Percentiles rank a stretch among this genome's conserved stretches.
These are phyloP conservation scores for Fusarium xylarioides DNA, from an alignment of 2,329 filamentous ascomycete genomes.

Conservation along the genomic window DNA sequence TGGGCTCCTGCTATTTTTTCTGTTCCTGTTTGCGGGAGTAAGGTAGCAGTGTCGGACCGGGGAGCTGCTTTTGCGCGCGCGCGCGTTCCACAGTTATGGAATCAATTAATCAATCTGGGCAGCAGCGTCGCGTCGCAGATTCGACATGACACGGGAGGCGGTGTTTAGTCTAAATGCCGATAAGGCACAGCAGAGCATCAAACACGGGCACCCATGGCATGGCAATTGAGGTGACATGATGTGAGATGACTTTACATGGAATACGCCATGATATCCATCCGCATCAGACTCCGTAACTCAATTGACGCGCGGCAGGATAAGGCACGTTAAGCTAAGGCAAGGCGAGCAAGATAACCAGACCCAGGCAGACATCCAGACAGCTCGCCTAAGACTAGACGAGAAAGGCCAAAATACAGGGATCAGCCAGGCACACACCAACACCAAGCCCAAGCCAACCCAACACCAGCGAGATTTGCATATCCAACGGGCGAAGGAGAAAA, in stretches of 20 bases:
- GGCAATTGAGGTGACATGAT: background rate
- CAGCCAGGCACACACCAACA: constrained; percentile 12
- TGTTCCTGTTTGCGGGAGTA: background rate
- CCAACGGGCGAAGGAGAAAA: constrained; percentile 1
- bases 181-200: constrained; percentile 1
- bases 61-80: background rate
- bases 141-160: background rate
- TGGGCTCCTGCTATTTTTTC: constrained; percentile 2
- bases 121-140: background rate
- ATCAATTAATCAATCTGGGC: background rate
- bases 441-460: background rate
- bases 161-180: background rate
- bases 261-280: constrained; percentile 10
- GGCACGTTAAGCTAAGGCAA: constrained; percentile 17
- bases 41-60: background rate
- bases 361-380: constrained; percentile 9
- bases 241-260: background rate
- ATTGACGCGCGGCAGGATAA: constrained; percentile 31
- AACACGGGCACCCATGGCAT: background rate
- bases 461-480: constrained; percentile 4
- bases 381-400: constrained; percentile 1
- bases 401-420: constrained; percentile 18
- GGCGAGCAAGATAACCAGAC: constrained; percentile 16
- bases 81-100: constrained; percentile 2
- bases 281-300: constrained; percentile 13